phyloP scores from a whole-genome alignment of 371 early-diverging fungal genomes.

The Mortierella sp. region DNA sequence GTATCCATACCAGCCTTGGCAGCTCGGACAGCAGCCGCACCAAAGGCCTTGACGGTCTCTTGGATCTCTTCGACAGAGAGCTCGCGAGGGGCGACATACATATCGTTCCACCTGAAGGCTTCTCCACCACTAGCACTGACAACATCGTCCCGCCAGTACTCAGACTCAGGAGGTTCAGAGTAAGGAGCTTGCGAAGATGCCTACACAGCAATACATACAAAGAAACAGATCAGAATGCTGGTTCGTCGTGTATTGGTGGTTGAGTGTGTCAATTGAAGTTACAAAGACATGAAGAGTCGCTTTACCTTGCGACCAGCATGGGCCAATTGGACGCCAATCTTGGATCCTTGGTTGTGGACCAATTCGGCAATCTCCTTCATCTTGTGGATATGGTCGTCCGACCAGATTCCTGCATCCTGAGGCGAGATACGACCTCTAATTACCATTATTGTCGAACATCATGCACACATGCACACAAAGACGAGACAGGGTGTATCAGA shows the following conservation, averaged over 20 bases:
- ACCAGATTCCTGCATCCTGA: slow-evolving; percentile 81
- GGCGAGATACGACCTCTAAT: slow-evolving; percentile 83
- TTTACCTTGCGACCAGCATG: slow-evolving; percentile 86
- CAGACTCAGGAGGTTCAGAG: slow-evolving; percentile 59
- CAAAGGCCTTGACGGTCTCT: slow-evolving; percentile 72
- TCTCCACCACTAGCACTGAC: slow-evolving; percentile 74
- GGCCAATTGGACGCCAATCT: slow-evolving; percentile 82
- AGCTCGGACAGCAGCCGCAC: slow-evolving; percentile 77
- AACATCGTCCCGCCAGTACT: slow-evolving; percentile 86
- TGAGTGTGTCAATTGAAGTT: too few relatives aligned
- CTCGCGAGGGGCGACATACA: slow-evolving; percentile 68
- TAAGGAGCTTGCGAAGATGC: slow-evolving; percentile 68
- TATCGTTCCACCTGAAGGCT: slow-evolving; percentile 60
- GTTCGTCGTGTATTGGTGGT: too few relatives aligned
- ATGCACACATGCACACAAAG: neutral
- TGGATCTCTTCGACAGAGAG: slow-evolving; percentile 76
- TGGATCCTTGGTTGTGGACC: slow-evolving; percentile 70
- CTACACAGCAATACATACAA: neutral
- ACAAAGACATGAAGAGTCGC: neutral
- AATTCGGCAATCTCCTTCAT: slow-evolving; percentile 73
- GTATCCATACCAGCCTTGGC: slow-evolving; percentile 87
- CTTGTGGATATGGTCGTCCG: slow-evolving; percentile 78
- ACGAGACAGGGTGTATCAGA: neutral
- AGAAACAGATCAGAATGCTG: too few relatives aligned
- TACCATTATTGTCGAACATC: neutral